Percentiles rank a stretch among this genome's conserved stretches.
These are phyloP conservation scores for Neurospora sp. DNA, from an alignment of 495 filamentous ascomycete species.

Conservation along the genomic window DNA sequence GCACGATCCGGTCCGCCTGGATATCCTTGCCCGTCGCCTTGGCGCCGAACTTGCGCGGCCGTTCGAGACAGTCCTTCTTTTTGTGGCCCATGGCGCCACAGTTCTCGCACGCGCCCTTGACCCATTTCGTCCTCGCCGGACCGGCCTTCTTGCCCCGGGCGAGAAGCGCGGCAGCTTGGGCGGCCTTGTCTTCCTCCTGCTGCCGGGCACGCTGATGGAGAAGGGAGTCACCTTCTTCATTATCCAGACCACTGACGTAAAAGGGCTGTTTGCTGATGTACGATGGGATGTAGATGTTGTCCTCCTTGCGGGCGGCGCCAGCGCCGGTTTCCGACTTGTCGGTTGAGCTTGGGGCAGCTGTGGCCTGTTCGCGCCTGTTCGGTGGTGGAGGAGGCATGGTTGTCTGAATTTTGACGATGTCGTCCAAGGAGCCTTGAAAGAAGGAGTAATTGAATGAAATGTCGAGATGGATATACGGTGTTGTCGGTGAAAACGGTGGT, in stretches of 20 bases:
- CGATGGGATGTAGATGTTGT: constrained; percentile 96
- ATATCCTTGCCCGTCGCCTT: constrained; percentile 91
- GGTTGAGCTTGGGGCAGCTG: not conserved
- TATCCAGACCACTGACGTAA: constrained; percentile 70
- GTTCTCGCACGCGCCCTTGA: constrained; percentile 96
- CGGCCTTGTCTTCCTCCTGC: constrained; percentile 54
- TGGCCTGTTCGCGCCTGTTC: constrained; percentile 4
- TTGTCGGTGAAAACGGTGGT: not conserved
- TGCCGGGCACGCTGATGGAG: constrained; percentile 89
- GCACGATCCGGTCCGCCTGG: constrained; percentile 79
- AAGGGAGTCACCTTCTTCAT: constrained; percentile 73
- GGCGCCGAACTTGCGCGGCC: constrained; percentile 82
- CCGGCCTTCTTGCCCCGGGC: constrained; percentile 60
- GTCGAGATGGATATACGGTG: no score
- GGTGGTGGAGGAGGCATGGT: constrained; percentile 11
- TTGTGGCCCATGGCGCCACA: constrained; percentile 96
- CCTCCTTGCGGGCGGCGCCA: constrained; percentile 56
- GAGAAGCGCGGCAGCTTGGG: constrained; percentile 57
- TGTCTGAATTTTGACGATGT: no score
- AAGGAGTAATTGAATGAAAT: no score
- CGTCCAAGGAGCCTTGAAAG: no score
- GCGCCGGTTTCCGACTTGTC: constrained; percentile 21
- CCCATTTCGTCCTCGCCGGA: constrained; percentile 86
- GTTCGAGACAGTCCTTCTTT: constrained; percentile 82
- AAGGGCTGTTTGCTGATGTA: constrained; percentile 99